A percentile compares a stretch with the other conserved stretches of the same genome.
These are phyloP conservation scores for Lonicera japonica DNA, from an alignment of 129 eudicot species.

Conservation along the genomic window DNA sequence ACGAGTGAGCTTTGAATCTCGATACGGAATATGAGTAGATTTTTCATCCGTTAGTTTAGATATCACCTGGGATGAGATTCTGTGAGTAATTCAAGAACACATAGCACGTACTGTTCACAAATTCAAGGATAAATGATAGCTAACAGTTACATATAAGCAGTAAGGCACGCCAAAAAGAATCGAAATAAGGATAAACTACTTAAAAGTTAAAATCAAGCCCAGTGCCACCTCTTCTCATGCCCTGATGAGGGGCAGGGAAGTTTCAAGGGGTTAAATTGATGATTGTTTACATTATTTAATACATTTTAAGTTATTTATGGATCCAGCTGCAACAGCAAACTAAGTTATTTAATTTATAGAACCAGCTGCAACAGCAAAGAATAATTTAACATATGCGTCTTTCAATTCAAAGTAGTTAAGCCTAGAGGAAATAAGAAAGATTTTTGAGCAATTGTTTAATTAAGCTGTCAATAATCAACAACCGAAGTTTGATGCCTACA, in stretches of 20 bases:
- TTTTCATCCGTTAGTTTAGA: constrained; percentile 74
- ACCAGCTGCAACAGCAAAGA: not conserved
- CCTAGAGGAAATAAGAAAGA: not conserved
- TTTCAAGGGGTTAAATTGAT: not conserved
- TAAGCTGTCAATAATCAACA: not conserved
- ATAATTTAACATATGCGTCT: not conserved
- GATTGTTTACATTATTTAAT: not conserved
- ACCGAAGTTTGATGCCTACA: not conserved
- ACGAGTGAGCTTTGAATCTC: constrained; percentile 89
- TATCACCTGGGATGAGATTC: constrained; percentile 49
- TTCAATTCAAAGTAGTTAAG: not conserved
- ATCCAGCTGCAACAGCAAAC: not conserved
- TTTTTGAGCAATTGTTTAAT: not conserved
- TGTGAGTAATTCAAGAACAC: not conserved
- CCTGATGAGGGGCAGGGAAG: not conserved
- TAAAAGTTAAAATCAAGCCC: not conserved
- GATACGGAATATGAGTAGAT: constrained; percentile 79
- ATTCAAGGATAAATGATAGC: not conserved
- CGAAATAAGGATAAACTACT: not conserved
- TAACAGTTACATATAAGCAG: not conserved
- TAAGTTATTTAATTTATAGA: not conserved
- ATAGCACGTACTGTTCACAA: not conserved
- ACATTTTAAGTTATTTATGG: not conserved
- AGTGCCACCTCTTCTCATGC: no score
- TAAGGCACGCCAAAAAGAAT: not conserved